Percentiles rank a stretch among this genome's conserved stretches.
phyloP scores from a whole-genome alignment of 1,284 basidiomycete genomes.

The Neolentinus lepideus region DNA sequence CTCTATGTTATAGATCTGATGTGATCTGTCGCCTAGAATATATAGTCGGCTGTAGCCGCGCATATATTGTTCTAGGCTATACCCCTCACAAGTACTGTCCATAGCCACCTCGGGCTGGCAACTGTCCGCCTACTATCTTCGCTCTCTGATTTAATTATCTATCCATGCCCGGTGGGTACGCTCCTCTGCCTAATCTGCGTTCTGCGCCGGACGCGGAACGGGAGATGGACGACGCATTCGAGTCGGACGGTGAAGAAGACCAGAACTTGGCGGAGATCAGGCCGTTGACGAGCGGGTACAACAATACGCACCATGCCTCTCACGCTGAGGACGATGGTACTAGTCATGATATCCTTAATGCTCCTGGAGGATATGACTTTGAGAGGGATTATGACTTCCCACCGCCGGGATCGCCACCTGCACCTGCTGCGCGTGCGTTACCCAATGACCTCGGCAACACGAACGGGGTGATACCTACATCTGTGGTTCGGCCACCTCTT shows the following conservation, averaged over 20 bases:
- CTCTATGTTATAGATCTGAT: background rate
- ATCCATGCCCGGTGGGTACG: slow-evolving; percentile 40
- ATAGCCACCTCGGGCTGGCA: background rate
- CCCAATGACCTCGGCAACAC: slow-evolving; percentile 75
- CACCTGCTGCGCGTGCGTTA: slow-evolving; percentile 46
- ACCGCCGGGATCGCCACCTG: slow-evolving; percentile 78
- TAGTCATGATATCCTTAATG: slow-evolving; percentile 9
- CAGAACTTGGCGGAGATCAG: slow-evolving; percentile 30
- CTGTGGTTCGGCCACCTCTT: slow-evolving; percentile 31
- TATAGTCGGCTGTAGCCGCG: background rate
- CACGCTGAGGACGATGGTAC: slow-evolving; percentile 10
- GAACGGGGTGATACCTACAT: slow-evolving; percentile 66
- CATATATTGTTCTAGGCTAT: background rate
- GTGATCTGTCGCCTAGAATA: background rate
- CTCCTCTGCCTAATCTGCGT: slow-evolving; percentile 42
- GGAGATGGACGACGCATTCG: slow-evolving; percentile 65
- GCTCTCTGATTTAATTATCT: background rate
- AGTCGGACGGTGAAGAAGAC: slow-evolving; percentile 47
- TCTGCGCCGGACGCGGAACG: slow-evolving; percentile 39
- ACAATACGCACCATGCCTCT: slow-evolving; percentile 7
- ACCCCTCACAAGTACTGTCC: background rate
- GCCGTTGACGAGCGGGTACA: slow-evolving; percentile 22
- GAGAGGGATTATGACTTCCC: slow-evolving; percentile 69
- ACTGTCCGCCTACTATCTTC: background rate
- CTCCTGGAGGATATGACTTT: slow-evolving; percentile 65